Percentiles rank a stretch among this genome's conserved stretches.
Conservation (phyloP, 306 rosid genomes). For the Datisca glomerata region DNA sequence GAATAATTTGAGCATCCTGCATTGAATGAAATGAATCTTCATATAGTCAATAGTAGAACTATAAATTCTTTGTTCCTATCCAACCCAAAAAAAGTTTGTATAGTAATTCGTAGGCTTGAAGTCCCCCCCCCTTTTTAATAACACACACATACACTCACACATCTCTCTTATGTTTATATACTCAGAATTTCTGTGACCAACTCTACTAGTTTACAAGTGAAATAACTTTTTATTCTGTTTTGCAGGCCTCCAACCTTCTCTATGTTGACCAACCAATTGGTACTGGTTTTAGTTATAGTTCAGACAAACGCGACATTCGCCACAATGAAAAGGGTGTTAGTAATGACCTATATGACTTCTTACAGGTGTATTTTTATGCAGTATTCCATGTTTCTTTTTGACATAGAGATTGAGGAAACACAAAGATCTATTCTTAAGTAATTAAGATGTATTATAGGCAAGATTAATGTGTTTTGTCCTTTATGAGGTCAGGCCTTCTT, state of each 20-base stretch:
- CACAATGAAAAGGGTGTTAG: conserved; percentile 83
- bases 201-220: neutral
- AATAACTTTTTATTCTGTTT: neutral
- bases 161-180: neutral
- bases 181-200: neutral
- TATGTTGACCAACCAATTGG: conserved; percentile 97
- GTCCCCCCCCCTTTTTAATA: neutral
- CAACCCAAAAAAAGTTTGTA: no score
- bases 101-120: no score
- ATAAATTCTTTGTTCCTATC: no score
- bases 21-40: no score
- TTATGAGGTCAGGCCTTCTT: conserved; percentile 59
- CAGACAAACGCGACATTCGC: conserved; percentile 69
- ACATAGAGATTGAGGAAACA: no score
- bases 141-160: neutral
- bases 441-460: neutral
- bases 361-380: conserved; percentile 4
- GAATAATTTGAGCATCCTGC: no score
- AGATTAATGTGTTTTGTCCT: neutral
- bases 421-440: no score
- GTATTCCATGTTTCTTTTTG: neutral
- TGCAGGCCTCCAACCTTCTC: conserved; percentile 83
- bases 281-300: conserved; percentile 86
- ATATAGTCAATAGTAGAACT: no score
- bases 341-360: conserved; percentile 80